Evolutionary conservation across 192 early-diverging fungal species (phyloP).

Genomic region (Coemansia sp.): DNA sequence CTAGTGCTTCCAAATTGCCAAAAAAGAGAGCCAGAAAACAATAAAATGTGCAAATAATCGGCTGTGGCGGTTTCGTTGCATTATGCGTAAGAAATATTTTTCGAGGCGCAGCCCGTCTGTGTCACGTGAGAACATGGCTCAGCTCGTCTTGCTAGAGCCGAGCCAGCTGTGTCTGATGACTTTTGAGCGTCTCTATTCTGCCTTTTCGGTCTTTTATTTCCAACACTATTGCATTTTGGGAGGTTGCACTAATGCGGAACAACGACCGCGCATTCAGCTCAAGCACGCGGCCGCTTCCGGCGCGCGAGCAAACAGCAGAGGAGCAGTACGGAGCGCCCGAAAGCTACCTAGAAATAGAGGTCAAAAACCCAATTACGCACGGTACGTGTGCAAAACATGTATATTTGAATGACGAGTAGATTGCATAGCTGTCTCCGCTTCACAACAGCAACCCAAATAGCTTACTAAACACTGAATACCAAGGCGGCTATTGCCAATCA

Average conservation of each 20-base stretch:
- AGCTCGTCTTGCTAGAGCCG: background rate
- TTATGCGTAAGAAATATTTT: background rate
- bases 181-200: background rate
- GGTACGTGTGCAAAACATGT: background rate
- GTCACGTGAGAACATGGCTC: background rate
- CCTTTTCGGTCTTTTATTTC: background rate
- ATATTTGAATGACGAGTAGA: background rate
- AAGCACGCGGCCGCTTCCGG: conserved; percentile 21
- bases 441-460: background rate
- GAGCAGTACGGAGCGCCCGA: conserved; percentile 85
- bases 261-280: conserved; percentile 25
- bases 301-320: conserved; percentile 41
- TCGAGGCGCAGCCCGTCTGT: background rate
- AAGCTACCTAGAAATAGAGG: conserved; percentile 96
- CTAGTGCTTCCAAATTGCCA: background rate
- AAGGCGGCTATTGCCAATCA: no score
- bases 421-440: background rate
- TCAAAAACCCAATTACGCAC: conserved; percentile 85
- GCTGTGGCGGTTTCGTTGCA: background rate
- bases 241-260: background rate
- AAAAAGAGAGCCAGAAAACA: background rate
- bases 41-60: background rate
- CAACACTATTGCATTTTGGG: background rate
- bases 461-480: background rate
- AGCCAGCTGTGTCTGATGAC: no score